Conservation (phyloP, 1,284 basidiomycete genomes). For the Microbotryum lychnidis-dioicae region DNA sequence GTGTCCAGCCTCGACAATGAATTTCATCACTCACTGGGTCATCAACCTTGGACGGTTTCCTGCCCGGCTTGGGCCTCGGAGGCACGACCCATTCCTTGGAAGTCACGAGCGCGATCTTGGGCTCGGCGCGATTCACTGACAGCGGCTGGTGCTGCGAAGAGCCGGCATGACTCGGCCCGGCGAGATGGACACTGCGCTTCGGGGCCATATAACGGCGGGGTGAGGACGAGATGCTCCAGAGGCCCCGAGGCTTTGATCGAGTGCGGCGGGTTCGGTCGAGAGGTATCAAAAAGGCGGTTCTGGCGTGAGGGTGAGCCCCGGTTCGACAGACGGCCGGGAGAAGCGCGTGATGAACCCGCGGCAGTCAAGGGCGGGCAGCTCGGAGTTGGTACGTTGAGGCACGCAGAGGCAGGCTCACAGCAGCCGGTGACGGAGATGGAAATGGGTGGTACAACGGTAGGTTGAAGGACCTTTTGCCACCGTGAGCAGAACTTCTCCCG, state of each 20-base stretch:
- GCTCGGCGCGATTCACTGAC: not conserved
- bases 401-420: too few species aligned
- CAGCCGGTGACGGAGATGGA: not conserved
- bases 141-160: too few species aligned
- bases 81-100: conserved; percentile 34
- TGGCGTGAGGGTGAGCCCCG: not conserved
- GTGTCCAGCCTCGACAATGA: not conserved
- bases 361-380: too few species aligned
- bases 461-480: not conserved
- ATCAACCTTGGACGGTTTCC: conserved; percentile 24
- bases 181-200: not conserved
- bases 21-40: not conserved
- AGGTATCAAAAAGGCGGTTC: not conserved
- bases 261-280: not conserved
- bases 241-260: not conserved
- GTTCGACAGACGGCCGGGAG: too few species aligned
- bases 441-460: not conserved
- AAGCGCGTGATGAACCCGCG: too few species aligned
- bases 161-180: too few species aligned
- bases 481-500: too few species aligned
- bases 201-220: conserved; percentile 1
- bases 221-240: not conserved
- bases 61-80: conserved; percentile 33
- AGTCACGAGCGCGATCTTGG: conserved; percentile 5
- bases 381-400: not conserved